Conservation (phyloP, 1,139 yeast species). For the Yamadazyma oceani region DNA sequence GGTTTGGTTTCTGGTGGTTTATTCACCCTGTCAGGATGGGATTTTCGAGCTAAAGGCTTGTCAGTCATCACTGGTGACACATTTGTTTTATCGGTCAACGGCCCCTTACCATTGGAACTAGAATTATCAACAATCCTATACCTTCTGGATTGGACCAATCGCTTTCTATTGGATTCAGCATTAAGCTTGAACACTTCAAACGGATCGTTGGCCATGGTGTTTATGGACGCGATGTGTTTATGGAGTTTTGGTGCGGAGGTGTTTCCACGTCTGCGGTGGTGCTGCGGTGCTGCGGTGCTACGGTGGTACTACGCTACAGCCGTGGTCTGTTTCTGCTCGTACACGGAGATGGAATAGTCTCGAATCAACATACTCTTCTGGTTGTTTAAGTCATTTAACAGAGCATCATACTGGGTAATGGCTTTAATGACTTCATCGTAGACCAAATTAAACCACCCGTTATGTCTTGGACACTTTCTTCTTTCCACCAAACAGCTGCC, state of each 20-base stretch:
- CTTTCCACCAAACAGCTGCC: constrained; percentile 59
- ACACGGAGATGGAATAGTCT: constrained; percentile 16
- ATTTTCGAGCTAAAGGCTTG: too few relatives aligned
- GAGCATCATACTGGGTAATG: constrained; percentile 24
- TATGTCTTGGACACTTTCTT: constrained; percentile 64
- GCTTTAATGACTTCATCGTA: constrained; percentile 44
- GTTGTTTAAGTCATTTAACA: constrained; percentile 6
- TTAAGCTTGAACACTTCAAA: constrained; percentile 1
- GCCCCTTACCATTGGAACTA: neutral
- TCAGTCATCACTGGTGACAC: neutral
- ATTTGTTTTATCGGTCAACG: constrained; percentile 1
- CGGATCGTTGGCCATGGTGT: constrained; percentile 1
- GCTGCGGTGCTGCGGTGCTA: too few relatives aligned
- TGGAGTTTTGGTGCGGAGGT: too few relatives aligned
- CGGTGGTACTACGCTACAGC: too few relatives aligned
- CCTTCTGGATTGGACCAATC: neutral
- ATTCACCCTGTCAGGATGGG: too few relatives aligned
- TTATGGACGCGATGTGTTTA: neutral
- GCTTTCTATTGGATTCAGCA: neutral
- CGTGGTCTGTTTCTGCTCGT: constrained; percentile 8
- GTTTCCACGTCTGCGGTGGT: too few relatives aligned
- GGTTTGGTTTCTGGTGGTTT: too few relatives aligned
- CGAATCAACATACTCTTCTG: constrained; percentile 11
- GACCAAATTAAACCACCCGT: constrained; percentile 62
- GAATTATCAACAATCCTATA: too few relatives aligned